phyloP scores from a whole-genome alignment of 345 rosid genomes.

The Moricandia arvensis region DNA sequence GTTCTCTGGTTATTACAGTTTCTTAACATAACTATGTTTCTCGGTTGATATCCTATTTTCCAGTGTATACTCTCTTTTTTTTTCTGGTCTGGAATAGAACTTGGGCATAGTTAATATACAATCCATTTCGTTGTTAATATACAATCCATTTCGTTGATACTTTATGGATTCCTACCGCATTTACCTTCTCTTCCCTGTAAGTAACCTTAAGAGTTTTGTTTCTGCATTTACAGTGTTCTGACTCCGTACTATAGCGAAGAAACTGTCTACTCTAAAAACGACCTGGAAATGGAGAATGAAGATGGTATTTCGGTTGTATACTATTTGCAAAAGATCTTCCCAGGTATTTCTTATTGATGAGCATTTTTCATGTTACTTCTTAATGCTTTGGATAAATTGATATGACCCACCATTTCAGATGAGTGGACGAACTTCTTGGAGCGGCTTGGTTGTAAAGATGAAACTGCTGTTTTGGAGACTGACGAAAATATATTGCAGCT shows the following conservation, averaged over 20 bases:
- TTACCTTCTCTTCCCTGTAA: neutral
- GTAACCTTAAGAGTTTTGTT: neutral
- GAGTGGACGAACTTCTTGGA: slow-evolving; percentile 67
- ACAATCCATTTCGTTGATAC: slow-evolving; percentile 3
- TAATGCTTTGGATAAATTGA: slow-evolving; percentile 3
- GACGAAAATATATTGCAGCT: slow-evolving; percentile 94
- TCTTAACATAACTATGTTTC: neutral
- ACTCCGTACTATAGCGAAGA: slow-evolving; percentile 98
- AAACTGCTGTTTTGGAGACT: slow-evolving; percentile 66
- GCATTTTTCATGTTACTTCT: slow-evolving; percentile 1
- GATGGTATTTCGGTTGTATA: slow-evolving; percentile 90
- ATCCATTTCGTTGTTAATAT: neutral
- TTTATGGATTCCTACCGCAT: neutral
- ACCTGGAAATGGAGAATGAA: slow-evolving; percentile 93
- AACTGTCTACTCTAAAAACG: slow-evolving; percentile 74
- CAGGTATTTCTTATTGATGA: slow-evolving; percentile 49
- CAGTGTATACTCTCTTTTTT: too few relatives aligned
- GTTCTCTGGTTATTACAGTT: too few relatives aligned
- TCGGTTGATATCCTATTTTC: neutral
- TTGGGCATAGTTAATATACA: neutral
- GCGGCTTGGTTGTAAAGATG: slow-evolving; percentile 65
- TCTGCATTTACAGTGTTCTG: slow-evolving; percentile 62
- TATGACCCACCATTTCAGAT: slow-evolving; percentile 45
- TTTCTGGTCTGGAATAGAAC: neutral
- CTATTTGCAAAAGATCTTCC: slow-evolving; percentile 92